Base-by-base conservation (phyloP, 345 rosid genomes). In the Cardiospermum halicacabum region DNA sequence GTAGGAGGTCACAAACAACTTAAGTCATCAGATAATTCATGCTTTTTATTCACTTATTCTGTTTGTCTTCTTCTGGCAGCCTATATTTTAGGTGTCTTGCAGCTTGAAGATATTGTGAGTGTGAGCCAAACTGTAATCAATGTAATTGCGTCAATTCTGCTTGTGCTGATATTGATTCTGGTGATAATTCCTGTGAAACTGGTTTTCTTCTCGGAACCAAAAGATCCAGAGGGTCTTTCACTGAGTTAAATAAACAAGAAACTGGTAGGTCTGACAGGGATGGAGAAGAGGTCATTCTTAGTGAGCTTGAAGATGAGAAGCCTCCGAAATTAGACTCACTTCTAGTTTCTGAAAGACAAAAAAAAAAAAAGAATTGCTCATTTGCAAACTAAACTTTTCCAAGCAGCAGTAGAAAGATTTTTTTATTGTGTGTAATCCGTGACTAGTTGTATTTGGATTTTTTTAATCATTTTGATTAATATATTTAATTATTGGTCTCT, bases 261-360 rank as follows among this genome's bases (percentile, higher is more conserved):
- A 72, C 74, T 43, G 48, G 6, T 43, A 5, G n/a, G 11, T 1
- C 42, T 3, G 58, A 58, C 26, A 64, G 72, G 28, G 69, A 66
- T 45, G 67, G 36, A 22, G 58, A 55, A 32, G 88, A 86, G 63
- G 81, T 83, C 60, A 77, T 87, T 54, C 49, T 87, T 24, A 87
- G 89, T 62, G 95, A 89, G 90, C 76, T 82, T 61, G 86, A 85
- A 68, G n/a, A n/a, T n/a, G n/a, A n/a, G n/a, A n/a, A n/a, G n/a
- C n/a, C n/a, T n/a, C n/a, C n/a, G n/a, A n/a, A n/a, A n/a, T n/a
- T n/a, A n/a, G n/a, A n/a, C n/a, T n/a, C n/a, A n/a, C n/a, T n/a
- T n/a, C n/a, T n/a, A n/a, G n/a, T n/a, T n/a, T n/a, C n/a, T n/a
- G n/a, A n/a, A n/a, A n/a, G n/a, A n/a, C n/a, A n/a, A n/a, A n/a